phyloP scores from a whole-genome alignment of 2,329 filamentous ascomycete genomes.

The Exutisphaerella laricina region DNA sequence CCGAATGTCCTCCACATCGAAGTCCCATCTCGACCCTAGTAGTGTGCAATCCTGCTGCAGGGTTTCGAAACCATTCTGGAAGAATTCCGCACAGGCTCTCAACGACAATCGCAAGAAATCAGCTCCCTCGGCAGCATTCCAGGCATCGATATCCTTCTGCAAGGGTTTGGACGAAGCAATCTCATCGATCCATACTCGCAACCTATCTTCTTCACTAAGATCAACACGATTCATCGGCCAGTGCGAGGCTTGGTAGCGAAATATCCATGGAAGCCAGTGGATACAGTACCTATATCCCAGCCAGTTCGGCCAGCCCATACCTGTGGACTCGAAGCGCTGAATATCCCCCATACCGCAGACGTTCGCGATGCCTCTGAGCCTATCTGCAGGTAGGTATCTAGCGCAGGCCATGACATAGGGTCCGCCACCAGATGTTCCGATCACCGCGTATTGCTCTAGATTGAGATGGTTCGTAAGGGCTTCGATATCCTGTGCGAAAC shows the following conservation, averaged over 20 bases:
- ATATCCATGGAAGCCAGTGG: neutral
- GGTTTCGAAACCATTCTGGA: neutral
- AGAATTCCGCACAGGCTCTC: neutral
- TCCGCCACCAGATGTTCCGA: conserved; percentile 45
- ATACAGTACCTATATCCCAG: neutral
- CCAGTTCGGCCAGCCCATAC: conserved; percentile 3
- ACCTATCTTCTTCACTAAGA: neutral
- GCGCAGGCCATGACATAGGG: conserved; percentile 47
- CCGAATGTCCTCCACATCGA: conserved; percentile 1
- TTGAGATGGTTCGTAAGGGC: conserved; percentile 39
- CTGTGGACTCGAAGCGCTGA: neutral
- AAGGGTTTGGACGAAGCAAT: neutral
- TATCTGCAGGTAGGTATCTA: conserved; percentile 31
- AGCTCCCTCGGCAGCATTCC: neutral
- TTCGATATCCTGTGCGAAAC: conserved; percentile 41
- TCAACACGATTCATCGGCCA: neutral
- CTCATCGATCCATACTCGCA: neutral
- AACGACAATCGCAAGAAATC: neutral
- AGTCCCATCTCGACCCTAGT: neutral
- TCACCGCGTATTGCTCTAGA: conserved; percentile 38
- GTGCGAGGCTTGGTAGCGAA: neutral
- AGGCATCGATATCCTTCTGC: neutral
- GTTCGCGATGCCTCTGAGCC: conserved; percentile 4
- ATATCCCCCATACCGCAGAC: conserved; percentile 4
- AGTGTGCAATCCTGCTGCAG: neutral